Evolutionary conservation across 805 yeast species (phyloP).

Genomic region (Pichia heedii): DNA sequence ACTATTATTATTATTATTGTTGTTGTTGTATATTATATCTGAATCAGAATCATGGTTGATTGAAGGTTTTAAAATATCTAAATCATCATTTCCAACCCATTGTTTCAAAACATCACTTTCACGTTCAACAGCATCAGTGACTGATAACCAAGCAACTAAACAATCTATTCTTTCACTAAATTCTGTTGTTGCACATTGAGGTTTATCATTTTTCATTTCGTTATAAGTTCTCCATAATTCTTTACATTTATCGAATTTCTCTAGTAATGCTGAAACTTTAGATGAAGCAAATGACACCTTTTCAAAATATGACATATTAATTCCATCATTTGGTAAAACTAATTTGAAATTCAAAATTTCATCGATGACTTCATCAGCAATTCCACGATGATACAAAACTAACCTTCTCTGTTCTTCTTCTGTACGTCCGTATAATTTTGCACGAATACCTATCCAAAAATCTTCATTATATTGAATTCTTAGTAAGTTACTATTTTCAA

Average conservation of each 20-base stretch:
- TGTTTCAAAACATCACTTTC: conserved; percentile 51
- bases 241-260: conserved; percentile 56
- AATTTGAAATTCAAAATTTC: conserved; percentile 59
- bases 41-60: neutral
- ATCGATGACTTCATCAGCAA: conserved; percentile 65
- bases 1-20: neutral
- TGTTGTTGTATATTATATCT: neutral
- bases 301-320: conserved; percentile 14
- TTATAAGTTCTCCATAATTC: conserved; percentile 70
- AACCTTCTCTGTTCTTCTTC: conserved; percentile 70
- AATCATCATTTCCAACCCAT: conserved; percentile 82
- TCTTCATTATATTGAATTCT: conserved; percentile 56
- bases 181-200: conserved; percentile 52
- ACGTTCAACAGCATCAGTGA: conserved; percentile 56
- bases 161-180: conserved; percentile 66
- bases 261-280: conserved; percentile 50
- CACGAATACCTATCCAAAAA: conserved; percentile 80
- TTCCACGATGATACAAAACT: conserved; percentile 56
- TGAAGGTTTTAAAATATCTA: conserved; percentile 46
- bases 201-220: conserved; percentile 74
- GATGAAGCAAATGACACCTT: conserved; percentile 29
- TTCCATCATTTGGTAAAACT: conserved; percentile 28
- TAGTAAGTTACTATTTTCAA: conserved; percentile 37
- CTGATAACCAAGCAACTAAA: conserved; percentile 73
- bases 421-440: conserved; percentile 72